phyloP scores from a whole-genome alignment of 352 stramenopile species.

The Thraustochytrium sp. region DNA sequence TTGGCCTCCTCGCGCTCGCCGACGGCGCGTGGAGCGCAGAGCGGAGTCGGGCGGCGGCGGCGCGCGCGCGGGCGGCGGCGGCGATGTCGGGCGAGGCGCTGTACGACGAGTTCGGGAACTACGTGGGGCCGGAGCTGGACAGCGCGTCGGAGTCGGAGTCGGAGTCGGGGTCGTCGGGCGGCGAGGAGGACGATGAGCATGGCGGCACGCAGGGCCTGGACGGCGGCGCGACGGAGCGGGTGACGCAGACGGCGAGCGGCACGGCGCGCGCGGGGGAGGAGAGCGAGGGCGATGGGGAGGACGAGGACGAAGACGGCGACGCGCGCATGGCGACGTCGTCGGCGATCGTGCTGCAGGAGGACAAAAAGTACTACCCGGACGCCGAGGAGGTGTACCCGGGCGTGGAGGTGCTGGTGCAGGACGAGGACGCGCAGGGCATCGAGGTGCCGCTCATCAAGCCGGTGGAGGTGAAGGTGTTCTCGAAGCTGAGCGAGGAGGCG shows the following conservation, averaged over 20 bases:
- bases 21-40: too few relatives aligned
- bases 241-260: background rate
- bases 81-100: conserved; percentile 67
- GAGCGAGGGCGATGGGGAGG: background rate
- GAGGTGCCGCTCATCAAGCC: conserved; percentile 96
- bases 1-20: too few relatives aligned
- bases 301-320: conserved; percentile 57
- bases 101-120: conserved; percentile 99
- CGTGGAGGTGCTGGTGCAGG: conserved; percentile 91
- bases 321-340: background rate
- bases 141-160: conserved; percentile 56
- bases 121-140: conserved; percentile 94
- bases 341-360: conserved; percentile 97
- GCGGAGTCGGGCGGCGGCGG: too few relatives aligned
- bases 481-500: conserved; percentile 68
- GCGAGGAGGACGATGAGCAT: background rate
- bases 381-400: conserved; percentile 76
- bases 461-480: conserved; percentile 86
- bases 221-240: background rate
- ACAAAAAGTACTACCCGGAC: conserved; percentile 99
- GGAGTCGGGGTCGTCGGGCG: conserved; percentile 56
- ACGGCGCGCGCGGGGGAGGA: background rate
- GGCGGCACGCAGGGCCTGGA: background rate
- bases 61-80: too few relatives aligned
- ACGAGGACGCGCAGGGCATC: conserved; percentile 97